Evolutionary conservation across 164 flowering plant species (phyloP), one percentile per base, ranked within the genome.

Genomic region (Annona cherimola): DNA sequence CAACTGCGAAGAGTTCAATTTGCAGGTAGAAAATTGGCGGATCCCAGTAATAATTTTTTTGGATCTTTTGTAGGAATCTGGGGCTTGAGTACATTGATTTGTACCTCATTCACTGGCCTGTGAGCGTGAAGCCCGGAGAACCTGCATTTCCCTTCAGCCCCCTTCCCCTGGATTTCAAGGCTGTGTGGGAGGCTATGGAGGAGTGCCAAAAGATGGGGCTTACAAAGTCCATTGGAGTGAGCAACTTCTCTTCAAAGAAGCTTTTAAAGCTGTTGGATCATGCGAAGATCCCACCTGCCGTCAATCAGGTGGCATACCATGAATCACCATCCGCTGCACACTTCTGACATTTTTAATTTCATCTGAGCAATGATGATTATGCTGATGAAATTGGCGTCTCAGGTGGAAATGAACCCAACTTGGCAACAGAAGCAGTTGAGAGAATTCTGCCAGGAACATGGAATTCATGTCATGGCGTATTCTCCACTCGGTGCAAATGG

Each of bases 371-470:
- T 5, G 57, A 46, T 46, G 11, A 50, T 50, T 11, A 50, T 5
- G 8, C 57, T 2, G 57, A 50, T 62, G 65, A 12, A 20, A 4
- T 3, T 63, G 44, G 14, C 40, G 66, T 63, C 4, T 40, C 26
- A 70, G 72, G 81, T 82, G 19, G 84, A 82, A 69, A 63, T 80
- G 79, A 72, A 76, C 75, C 79, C 81, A 46, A 18, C 46, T 16
- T 82, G 83, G 83, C 74, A 74, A 5, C 85, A 78, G 50, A 66
- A 18, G 45, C 68, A 77, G 26, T 54, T 82, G 50, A 75, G 54
- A 43, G 74, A 79, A 0, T 78, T 74, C 45, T 82, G 85, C 54
- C 62, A 45, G 16, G 67, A 50, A 6, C 67, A 73, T 41, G 78
- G 74, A 4, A 76, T 82, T 7, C 70, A 60, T 59, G 78, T 80